Base-by-base conservation (phyloP, 768 basidiomycete species). In the Kwoniella botswanensis region DNA sequence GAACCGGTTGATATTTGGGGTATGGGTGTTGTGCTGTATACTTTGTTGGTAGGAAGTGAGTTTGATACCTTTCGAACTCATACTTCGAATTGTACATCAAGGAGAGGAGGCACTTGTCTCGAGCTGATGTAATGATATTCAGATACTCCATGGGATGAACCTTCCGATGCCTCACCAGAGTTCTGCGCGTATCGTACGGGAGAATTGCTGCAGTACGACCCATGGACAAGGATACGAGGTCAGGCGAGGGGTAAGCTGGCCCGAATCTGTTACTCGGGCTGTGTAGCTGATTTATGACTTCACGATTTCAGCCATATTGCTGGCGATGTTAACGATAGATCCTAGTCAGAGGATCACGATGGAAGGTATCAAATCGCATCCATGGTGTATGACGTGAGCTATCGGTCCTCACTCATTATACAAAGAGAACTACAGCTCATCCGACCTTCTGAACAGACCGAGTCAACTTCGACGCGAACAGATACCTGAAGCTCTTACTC, bases 71-170 rank as follows among this genome's bases (percentile, higher is more conserved):
- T 43, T 63, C 29, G 4, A 44, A 63, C 12, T 4, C 29, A 29
- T 6, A 29, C 29, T 29, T 29, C 29, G 29, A 29, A 6, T 4
- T 4, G 29, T 29, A 29, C 29, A 29, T 29, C 29, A 29, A 29
- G 5, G 5, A 29, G 29, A 29, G 29, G 29, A 29, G 29, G 29
- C 29, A 29, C 29, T 29, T 29, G 29, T 29, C 29, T 29, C 29
- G 29, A 29, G 17, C 3, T 9, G 53, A 26, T 46, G 1, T 26
- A 17, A 46, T 60, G 7, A 62, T 9, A 44, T 65, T 35, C 21
- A 98, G 95, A 97, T 78, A 98, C 97, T 0, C 97, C 97, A 2
- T 98, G 97, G 97, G 97, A 98, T 78, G 91, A 95, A 79, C 93
- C 97, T 2, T 93, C 94, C 0, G 76, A 82, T 3, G 72, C 86